These are phyloP conservation scores for Ballota nigra DNA, from an alignment of 257 asterid genomes.

Conservation along the genomic window DNA sequence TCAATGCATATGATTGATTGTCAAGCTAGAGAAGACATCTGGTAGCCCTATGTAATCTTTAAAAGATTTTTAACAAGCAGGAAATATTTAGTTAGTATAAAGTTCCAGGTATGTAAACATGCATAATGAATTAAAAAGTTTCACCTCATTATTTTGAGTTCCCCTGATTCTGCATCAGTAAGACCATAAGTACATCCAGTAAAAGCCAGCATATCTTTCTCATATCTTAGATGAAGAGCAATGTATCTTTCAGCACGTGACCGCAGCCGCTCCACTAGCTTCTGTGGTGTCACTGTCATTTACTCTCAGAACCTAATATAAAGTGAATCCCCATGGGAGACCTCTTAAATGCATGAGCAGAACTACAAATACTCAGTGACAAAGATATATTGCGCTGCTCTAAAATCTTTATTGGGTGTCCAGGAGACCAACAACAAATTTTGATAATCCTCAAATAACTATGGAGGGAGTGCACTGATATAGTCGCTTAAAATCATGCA, in stretches of 20 bases:
- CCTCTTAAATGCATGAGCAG: conserved; percentile 49
- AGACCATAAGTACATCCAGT: conserved; percentile 96
- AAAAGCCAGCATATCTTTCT: conserved; percentile 95
- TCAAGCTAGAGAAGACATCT: conserved; percentile 1
- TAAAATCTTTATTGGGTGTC: neutral
- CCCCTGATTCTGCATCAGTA: conserved; percentile 75
- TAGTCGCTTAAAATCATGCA: neutral
- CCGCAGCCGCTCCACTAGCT: conserved; percentile 84
- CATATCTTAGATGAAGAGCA: conserved; percentile 93
- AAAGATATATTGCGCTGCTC: neutral
- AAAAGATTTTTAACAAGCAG: neutral
- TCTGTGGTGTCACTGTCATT: conserved; percentile 91
- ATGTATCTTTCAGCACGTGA: conserved; percentile 70
- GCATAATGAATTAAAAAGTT: neutral
- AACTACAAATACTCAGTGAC: conserved; percentile 20
- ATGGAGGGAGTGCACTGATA: neutral
- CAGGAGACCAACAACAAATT: neutral
- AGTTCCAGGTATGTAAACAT: conserved; percentile 6
- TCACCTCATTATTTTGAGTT: conserved; percentile 85
- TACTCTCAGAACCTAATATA: conserved; percentile 76
- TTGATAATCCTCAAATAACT: neutral
- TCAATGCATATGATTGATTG: conserved; percentile 3
- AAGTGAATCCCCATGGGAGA: conserved; percentile 61
- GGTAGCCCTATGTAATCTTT: neutral
- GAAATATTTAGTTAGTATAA: neutral